Evolutionary conservation across 257 asterid species (phyloP).

Genomic region (Handroanthus guayacan): DNA sequence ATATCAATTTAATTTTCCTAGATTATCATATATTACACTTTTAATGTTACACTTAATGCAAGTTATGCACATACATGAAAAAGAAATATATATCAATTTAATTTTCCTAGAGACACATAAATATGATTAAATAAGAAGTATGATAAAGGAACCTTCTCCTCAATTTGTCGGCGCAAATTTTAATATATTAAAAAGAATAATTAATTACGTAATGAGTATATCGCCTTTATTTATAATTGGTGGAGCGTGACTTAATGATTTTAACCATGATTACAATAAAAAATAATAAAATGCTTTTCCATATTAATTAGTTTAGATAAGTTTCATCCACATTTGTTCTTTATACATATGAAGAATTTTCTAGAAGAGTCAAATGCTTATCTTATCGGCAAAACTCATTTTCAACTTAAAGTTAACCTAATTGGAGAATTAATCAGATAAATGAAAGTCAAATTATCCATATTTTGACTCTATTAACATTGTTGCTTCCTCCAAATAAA

Average conservation of each 20-base stretch:
- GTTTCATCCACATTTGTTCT: background rate
- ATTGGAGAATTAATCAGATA: background rate
- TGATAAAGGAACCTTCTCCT: no score
- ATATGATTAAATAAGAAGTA: no score
- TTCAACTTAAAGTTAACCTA: background rate
- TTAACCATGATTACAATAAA: background rate
- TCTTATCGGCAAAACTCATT: background rate
- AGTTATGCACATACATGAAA: no score
- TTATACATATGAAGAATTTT: background rate
- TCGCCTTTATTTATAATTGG: background rate
- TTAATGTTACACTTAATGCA: no score
- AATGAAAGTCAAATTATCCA: constrained; percentile 26
- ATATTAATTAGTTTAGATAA: no score
- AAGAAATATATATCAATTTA: no score
- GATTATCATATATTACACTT: no score
- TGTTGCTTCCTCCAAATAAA: background rate
- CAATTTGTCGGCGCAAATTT: no score
- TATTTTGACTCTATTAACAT: constrained; percentile 13
- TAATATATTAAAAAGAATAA: background rate
- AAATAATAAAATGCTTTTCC: no score
- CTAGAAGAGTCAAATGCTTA: background rate
- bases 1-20: no score
- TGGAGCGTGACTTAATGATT: background rate
- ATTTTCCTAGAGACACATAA: no score
- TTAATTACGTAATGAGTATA: background rate